Percentiles rank a stretch among this genome's conserved stretches.
These are phyloP conservation scores for Marasmius fiardii DNA, from an alignment of 1,284 basidiomycete species.

Conservation along the genomic window DNA sequence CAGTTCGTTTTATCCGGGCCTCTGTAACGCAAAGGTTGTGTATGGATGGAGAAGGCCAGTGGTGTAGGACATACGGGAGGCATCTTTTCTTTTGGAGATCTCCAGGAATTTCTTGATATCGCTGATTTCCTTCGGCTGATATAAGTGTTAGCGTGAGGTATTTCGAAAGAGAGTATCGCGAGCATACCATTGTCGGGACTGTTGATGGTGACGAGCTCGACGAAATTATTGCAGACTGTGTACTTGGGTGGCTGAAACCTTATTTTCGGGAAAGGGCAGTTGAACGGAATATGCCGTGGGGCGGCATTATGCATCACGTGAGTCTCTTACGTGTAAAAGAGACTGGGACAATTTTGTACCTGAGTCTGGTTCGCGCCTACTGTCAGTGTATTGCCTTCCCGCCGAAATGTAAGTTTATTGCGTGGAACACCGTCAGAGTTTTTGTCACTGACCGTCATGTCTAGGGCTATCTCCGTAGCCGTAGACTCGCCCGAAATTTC, in stretches of 20 bases:
- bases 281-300: not conserved
- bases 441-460: not conserved
- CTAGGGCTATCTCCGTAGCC: conserved; percentile 37
- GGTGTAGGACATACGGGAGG: conserved; percentile 55
- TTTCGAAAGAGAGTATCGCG: not conserved
- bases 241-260: not conserved
- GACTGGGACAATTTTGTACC: not conserved
- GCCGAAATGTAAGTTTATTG: not conserved
- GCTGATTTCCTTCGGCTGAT: conserved; percentile 93
- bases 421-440: not conserved
- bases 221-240: not conserved
- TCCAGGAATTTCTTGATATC: conserved; percentile 99
- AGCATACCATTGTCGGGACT: conserved; percentile 10
- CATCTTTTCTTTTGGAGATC: conserved; percentile 90
- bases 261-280: not conserved
- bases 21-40: conserved; percentile 44
- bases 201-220: conserved; percentile 4
- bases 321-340: not conserved
- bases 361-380: conserved; percentile 1
- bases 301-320: not conserved
- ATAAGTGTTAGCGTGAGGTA: not conserved
- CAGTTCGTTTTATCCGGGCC: conserved; percentile 95
- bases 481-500: conserved; percentile 88
- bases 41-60: not conserved
- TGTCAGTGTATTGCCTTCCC: too few relatives aligned